These are phyloP conservation scores for Craterostigma plantagineum DNA, from an alignment of 257 asterid species.

Conservation along the genomic window DNA sequence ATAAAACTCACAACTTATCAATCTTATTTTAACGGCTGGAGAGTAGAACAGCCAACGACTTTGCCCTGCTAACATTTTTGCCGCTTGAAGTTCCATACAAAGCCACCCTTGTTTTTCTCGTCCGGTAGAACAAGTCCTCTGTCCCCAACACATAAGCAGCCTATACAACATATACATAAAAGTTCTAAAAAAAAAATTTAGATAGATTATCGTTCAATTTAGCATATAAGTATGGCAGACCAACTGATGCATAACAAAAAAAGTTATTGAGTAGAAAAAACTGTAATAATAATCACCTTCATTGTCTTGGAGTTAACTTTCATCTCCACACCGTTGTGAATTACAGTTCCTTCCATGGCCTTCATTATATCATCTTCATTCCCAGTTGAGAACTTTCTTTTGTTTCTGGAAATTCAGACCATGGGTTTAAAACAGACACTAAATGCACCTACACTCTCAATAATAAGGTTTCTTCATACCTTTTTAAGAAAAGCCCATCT, in stretches of 20 bases:
- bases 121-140: background rate
- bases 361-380: slow-evolving; percentile 20
- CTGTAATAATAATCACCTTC: slow-evolving; percentile 34
- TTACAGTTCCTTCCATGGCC: slow-evolving; percentile 26
- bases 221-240: background rate
- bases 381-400: slow-evolving; percentile 17
- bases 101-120: background rate
- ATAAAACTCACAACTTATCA: too few relatives aligned
- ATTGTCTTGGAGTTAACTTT: slow-evolving; percentile 30
- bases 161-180: background rate
- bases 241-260: too few relatives aligned
- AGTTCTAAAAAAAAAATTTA: too few relatives aligned
- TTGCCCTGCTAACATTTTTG: too few relatives aligned
- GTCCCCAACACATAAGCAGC: slow-evolving; percentile 3
- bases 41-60: too few relatives aligned
- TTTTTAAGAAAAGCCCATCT: slow-evolving; percentile 29
- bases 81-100: background rate
- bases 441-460: background rate
- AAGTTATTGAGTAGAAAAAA: too few relatives aligned
- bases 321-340: slow-evolving; percentile 30
- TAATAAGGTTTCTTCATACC: slow-evolving; percentile 23
- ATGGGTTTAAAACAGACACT: background rate
- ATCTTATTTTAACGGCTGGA: too few relatives aligned
- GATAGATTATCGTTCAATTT: too few relatives aligned
- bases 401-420: slow-evolving; percentile 27